Evolutionary conservation across 306 rosid species (phyloP).

Genomic region (Abrus pulchellus): DNA sequence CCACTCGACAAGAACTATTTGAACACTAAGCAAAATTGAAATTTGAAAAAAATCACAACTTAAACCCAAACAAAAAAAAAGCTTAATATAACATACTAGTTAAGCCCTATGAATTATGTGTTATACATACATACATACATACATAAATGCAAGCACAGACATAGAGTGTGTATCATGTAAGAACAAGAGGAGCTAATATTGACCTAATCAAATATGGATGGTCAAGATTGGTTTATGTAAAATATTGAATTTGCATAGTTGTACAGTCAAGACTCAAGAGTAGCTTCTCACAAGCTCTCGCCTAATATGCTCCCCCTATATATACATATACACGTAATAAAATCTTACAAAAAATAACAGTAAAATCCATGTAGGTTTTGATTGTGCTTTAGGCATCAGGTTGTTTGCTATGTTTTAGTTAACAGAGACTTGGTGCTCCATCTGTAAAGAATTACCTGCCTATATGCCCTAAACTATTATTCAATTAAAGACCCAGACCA

Average conservation of each 20-base stretch:
- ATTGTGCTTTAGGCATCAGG: conserved; percentile 24
- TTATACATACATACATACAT: background rate
- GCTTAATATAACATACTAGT: conserved; percentile 19
- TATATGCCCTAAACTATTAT: conserved; percentile 30
- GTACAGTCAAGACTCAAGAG: background rate
- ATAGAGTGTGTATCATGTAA: background rate
- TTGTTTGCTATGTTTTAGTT: conserved; percentile 18
- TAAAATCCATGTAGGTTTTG: conserved; percentile 3
- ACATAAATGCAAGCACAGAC: background rate
- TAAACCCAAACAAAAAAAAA: conserved; percentile 4
- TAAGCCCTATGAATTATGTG: conserved; percentile 1
- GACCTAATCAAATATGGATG: conserved; percentile 7
- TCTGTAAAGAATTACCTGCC: background rate
- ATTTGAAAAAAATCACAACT: conserved; percentile 35
- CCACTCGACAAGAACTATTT: conserved; percentile 89
- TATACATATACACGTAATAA: background rate
- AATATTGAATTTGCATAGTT: too few species aligned
- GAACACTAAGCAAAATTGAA: conserved; percentile 76
- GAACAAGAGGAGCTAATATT: conserved; percentile 23
- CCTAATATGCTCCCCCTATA: background rate
- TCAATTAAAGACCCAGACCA: conserved; percentile 42
- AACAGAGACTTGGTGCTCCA: conserved; percentile 4
- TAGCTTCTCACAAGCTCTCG: background rate
- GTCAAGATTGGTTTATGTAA: background rate
- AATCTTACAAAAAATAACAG: conserved; percentile 5